phyloP scores from a whole-genome alignment of 1,284 basidiomycete genomes.

The Melampsora americana region DNA sequence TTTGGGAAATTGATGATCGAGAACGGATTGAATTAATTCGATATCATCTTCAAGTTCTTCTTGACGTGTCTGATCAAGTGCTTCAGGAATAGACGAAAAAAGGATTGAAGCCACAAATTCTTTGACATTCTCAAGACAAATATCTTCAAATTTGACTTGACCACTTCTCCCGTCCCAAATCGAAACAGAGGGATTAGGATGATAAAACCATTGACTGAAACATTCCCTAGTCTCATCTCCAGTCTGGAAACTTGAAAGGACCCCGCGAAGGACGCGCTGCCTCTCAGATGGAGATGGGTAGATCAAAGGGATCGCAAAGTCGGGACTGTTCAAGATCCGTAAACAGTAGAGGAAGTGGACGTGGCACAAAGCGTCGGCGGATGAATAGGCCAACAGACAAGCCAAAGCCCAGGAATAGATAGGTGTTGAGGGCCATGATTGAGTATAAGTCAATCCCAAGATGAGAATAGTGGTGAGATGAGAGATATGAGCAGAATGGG shows the following conservation, averaged over 20 bases:
- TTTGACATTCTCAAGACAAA: background rate
- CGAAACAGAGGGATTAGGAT: background rate
- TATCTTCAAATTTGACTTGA: conserved; percentile 3
- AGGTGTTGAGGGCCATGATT: too few relatives aligned
- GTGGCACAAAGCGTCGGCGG: too few relatives aligned
- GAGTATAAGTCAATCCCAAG: too few relatives aligned
- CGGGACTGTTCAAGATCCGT: too few relatives aligned
- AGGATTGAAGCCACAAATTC: background rate
- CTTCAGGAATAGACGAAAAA: background rate
- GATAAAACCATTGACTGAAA: conserved; percentile 6
- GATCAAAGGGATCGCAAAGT: too few relatives aligned
- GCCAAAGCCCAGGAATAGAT: too few relatives aligned
- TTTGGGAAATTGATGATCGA: background rate
- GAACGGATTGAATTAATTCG: background rate
- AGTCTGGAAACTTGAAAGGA: background rate
- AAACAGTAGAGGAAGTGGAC: too few relatives aligned
- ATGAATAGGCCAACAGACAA: too few relatives aligned
- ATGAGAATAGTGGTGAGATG: too few relatives aligned
- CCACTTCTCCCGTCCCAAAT: conserved; percentile 1
- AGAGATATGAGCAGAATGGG: too few relatives aligned
- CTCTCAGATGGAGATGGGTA: conserved; percentile 3
- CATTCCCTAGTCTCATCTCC: conserved; percentile 4
- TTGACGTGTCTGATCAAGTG: background rate
- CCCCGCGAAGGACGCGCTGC: background rate
- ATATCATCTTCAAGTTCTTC: background rate